phyloP scores from a whole-genome alignment of 225 moss, liverwort and hornwort genomes.

The Climacium dendroides region DNA sequence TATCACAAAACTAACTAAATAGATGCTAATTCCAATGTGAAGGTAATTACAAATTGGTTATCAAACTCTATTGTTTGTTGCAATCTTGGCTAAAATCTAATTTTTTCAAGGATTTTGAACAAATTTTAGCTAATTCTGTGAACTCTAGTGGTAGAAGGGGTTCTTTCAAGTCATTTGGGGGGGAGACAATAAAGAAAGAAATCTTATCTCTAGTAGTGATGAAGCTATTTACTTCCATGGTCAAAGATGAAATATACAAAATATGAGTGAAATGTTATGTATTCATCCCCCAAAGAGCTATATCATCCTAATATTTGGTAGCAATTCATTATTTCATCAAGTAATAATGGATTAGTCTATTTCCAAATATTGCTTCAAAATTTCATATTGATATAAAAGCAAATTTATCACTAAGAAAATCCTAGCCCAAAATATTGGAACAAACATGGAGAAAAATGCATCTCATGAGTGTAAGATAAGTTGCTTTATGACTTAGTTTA shows the following conservation, averaged over 20 bases:
- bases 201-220: background rate
- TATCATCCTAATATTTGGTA: background rate
- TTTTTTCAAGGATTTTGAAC: too few species aligned
- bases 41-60: too few species aligned
- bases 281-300: background rate
- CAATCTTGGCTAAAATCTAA: too few species aligned
- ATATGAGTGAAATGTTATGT: background rate
- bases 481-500: accelerated
- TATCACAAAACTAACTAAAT: too few species aligned
- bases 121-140: too few species aligned
- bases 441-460: background rate
- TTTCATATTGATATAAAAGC: background rate
- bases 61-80: too few species aligned
- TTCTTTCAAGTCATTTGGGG: too few species aligned
- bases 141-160: too few species aligned
- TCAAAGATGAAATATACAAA: background rate
- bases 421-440: background rate
- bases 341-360: background rate
- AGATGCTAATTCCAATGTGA: too few species aligned
- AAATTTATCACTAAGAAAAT: background rate
- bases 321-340: background rate
- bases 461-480: background rate
- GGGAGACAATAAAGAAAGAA: too few species aligned
- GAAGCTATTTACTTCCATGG: background rate
- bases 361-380: background rate